phyloP scores from a whole-genome alignment of 306 rosid species.

The Datisca glomerata region DNA sequence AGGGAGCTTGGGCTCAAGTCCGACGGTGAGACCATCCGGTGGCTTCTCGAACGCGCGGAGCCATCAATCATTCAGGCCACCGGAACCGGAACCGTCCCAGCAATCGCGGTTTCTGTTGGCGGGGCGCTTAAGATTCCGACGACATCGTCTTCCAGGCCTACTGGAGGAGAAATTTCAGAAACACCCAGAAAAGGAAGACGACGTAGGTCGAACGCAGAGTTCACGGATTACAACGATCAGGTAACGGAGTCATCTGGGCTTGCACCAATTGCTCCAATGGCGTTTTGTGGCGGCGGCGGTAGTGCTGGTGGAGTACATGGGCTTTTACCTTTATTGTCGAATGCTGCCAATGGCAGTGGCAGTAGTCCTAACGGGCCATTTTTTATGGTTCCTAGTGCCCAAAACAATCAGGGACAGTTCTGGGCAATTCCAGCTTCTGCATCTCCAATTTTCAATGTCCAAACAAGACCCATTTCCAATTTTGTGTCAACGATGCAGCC shows the following conservation, averaged over 20 bases:
- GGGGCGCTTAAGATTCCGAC: slow-evolving; percentile 80
- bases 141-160: slow-evolving; percentile 42
- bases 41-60: slow-evolving; percentile 73
- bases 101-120: slow-evolving; percentile 70
- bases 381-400: slow-evolving; percentile 38
- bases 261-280: slow-evolving; percentile 39
- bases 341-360: slow-evolving; percentile 27
- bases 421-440: slow-evolving; percentile 84
- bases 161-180: slow-evolving; percentile 28
- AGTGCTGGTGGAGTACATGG: too few relatives aligned
- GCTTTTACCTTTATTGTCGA: slow-evolving; percentile 50
- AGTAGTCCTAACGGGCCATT: too few relatives aligned
- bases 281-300: slow-evolving; percentile 15
- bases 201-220: slow-evolving; percentile 31
- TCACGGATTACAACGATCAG: slow-evolving; percentile 36
- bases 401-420: slow-evolving; percentile 32
- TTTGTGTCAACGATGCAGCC: slow-evolving; percentile 42
- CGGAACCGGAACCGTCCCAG: slow-evolving; percentile 75
- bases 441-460: too few relatives aligned
- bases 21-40: slow-evolving; percentile 86
- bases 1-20: slow-evolving; percentile 71
- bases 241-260: slow-evolving; percentile 47
- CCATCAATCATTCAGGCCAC: slow-evolving; percentile 68
- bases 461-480: slow-evolving; percentile 51
- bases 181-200: slow-evolving; percentile 31